Conservation (phyloP, 2,329 filamentous ascomycete genomes). For the Phaeoacremonium minimum region DNA sequence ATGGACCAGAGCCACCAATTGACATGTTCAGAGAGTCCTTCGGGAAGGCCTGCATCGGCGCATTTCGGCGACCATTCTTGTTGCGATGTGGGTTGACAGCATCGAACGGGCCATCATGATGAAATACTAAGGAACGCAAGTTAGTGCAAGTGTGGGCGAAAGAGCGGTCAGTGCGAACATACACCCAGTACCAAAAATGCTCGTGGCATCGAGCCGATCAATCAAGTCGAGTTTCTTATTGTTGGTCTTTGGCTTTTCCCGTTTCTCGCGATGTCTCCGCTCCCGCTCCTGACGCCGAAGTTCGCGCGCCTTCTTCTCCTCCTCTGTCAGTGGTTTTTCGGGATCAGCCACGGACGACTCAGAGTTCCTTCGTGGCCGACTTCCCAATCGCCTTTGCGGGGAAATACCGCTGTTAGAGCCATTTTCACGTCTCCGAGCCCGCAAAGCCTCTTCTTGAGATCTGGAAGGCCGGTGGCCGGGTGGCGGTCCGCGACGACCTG, state of each 20-base stretch:
- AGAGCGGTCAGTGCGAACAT: slow-evolving; percentile 32
- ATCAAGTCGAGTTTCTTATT: slow-evolving; percentile 75
- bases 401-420: slow-evolving; percentile 26
- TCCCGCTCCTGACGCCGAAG: slow-evolving; percentile 47
- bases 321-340: slow-evolving; percentile 55
- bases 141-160: slow-evolving; percentile 2
- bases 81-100: slow-evolving; percentile 94
- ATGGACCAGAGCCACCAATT: slow-evolving; percentile 79
- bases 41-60: slow-evolving; percentile 95
- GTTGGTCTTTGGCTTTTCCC: slow-evolving; percentile 41
- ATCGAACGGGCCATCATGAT: slow-evolving; percentile 96
- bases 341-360: slow-evolving; percentile 69
- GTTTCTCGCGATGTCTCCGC: slow-evolving; percentile 47
- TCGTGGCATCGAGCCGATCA: slow-evolving; percentile 93
- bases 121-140: slow-evolving; percentile 63
- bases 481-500: slow-evolving; percentile 36
- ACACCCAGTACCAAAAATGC: slow-evolving; percentile 91
- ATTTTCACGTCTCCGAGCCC: slow-evolving; percentile 38
- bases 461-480: slow-evolving; percentile 55
- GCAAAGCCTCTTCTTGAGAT: slow-evolving; percentile 63
- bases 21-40: slow-evolving; percentile 90
- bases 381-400: slow-evolving; percentile 26
- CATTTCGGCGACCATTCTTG: slow-evolving; percentile 72
- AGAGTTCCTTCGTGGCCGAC: slow-evolving; percentile 68
- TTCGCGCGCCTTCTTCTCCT: slow-evolving; percentile 48